These are phyloP conservation scores for Claviceps maximensis DNA, from an alignment of 2,329 filamentous ascomycete genomes.

Conservation along the genomic window DNA sequence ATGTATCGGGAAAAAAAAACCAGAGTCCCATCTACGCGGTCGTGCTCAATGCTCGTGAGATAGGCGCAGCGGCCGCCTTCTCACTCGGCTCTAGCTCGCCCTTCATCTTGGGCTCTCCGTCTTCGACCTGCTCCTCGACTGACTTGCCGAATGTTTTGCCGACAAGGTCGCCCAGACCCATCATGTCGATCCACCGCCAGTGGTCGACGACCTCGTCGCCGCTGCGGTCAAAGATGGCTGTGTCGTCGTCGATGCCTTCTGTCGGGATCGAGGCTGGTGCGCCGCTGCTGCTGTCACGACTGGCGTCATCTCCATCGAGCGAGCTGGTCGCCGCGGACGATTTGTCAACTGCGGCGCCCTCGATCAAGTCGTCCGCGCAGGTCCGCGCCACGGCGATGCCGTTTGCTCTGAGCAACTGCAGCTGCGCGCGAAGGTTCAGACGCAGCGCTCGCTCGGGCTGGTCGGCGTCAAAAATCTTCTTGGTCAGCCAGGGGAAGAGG, in stretches of 20 bases:
- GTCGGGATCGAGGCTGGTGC: slow-evolving; percentile 4
- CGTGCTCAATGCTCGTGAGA: not conserved
- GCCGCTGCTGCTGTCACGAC: slow-evolving; percentile 3
- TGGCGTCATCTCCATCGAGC: not conserved
- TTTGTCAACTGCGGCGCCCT: slow-evolving; percentile 29
- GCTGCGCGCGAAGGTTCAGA: slow-evolving; percentile 43
- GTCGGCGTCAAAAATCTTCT: slow-evolving; percentile 41
- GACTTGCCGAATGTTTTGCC: slow-evolving; percentile 18
- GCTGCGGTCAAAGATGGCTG: slow-evolving; percentile 35
- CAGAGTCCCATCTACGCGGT: not conserved
- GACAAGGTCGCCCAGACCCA: slow-evolving; percentile 30
- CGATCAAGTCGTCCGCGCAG: slow-evolving; percentile 34
- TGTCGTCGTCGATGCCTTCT: slow-evolving; percentile 33
- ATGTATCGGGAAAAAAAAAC: too few relatives aligned
- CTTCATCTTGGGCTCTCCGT: slow-evolving; percentile 22
- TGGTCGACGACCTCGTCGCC: slow-evolving; percentile 26
- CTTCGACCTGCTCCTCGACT: slow-evolving; percentile 19
- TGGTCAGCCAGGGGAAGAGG: slow-evolving; percentile 60
- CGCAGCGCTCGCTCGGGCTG: slow-evolving; percentile 45
- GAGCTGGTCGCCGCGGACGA: slow-evolving; percentile 14
- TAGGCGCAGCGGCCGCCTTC: slow-evolving; percentile 6
- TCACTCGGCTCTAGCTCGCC: slow-evolving; percentile 22
- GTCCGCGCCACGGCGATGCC: slow-evolving; percentile 36
- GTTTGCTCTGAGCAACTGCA: slow-evolving; percentile 42
- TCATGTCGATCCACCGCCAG: slow-evolving; percentile 41